Evolutionary conservation across 169 alveolate genomes (phyloP).

Genomic region (Eimeria maxima): DNA sequence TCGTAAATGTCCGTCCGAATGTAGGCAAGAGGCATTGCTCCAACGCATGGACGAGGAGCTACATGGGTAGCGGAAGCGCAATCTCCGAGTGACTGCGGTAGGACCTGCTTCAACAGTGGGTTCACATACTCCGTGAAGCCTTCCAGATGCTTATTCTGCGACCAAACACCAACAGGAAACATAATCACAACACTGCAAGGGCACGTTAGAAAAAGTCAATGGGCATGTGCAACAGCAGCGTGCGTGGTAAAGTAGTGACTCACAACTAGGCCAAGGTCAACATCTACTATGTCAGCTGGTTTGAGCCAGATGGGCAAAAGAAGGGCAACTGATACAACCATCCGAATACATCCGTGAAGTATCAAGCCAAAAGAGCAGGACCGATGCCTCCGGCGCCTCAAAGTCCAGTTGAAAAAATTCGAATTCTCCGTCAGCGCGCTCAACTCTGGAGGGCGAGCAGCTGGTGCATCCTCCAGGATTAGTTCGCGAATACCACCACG

Average conservation of each 20-base stretch:
- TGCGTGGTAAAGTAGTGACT: slow-evolving; percentile 1
- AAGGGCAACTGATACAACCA: slow-evolving; percentile 10
- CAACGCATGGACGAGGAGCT: slow-evolving; percentile 78
- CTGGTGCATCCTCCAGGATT: not conserved
- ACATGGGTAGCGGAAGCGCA: slow-evolving; percentile 67
- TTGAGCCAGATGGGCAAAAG: slow-evolving; percentile 65
- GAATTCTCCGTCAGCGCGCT: not conserved
- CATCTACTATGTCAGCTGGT: slow-evolving; percentile 33
- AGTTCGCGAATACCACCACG: not conserved
- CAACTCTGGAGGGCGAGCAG: not conserved
- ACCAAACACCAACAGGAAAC: not conserved
- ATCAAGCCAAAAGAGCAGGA: not conserved
- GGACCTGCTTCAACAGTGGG: slow-evolving; percentile 47
- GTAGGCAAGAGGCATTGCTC: slow-evolving; percentile 38
- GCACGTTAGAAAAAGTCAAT: not conserved
- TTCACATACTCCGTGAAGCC: slow-evolving; percentile 21
- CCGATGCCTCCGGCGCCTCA: not conserved
- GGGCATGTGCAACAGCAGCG: not conserved
- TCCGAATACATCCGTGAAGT: slow-evolving; percentile 47
- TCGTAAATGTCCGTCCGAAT: slow-evolving; percentile 61
- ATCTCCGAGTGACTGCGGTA: slow-evolving; percentile 73
- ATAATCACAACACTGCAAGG: not conserved
- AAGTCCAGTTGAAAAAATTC: not conserved
- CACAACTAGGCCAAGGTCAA: slow-evolving; percentile 65
- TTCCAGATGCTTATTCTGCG: slow-evolving; percentile 37